These are phyloP conservation scores for Lentinula sp. DNA, from an alignment of 768 basidiomycete species.

Conservation along the genomic window DNA sequence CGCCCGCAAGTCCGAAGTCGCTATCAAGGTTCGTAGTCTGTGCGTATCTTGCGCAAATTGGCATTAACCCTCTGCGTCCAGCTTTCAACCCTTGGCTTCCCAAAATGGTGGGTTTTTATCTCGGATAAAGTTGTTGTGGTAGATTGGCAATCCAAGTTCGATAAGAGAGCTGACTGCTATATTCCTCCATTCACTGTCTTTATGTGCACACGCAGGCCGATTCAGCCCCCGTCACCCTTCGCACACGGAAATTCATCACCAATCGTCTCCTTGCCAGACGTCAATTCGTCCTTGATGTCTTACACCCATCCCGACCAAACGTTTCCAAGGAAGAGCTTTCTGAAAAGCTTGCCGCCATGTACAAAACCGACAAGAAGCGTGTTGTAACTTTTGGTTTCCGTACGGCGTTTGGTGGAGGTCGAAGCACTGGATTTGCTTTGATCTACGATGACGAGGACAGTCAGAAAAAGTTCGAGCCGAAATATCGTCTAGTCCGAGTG, in stretches of 20 bases:
- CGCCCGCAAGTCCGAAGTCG: background rate
- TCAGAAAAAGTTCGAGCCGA: constrained; percentile 97
- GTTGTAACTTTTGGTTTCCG: constrained; percentile 93
- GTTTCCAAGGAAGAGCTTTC: constrained; percentile 88
- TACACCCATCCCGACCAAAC: constrained; percentile 94
- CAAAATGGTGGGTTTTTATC: constrained; percentile 26
- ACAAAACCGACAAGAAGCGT: constrained; percentile 88
- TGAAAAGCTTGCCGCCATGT: constrained; percentile 87
- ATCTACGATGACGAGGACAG: constrained; percentile 95
- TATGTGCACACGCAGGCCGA: constrained; percentile 54
- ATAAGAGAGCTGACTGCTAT: background rate
- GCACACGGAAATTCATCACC: constrained; percentile 99
- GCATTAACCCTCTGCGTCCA: background rate
- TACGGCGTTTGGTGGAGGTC: constrained; percentile 97
- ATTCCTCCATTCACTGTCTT: background rate
- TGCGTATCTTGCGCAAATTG: no score
- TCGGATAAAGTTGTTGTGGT: constrained; percentile 8
- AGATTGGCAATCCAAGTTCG: background rate
- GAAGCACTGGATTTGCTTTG: constrained; percentile 93
- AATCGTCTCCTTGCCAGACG: constrained; percentile 95
- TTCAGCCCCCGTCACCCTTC: constrained; percentile 82
- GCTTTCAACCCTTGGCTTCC: constrained; percentile 17
- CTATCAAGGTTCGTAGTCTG: background rate
- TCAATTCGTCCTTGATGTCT: constrained; percentile 92
- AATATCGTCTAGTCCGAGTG: constrained; percentile 90